Evolutionary conservation across 768 basidiomycete species (phyloP).

Genomic region (Boletellus sp.): DNA sequence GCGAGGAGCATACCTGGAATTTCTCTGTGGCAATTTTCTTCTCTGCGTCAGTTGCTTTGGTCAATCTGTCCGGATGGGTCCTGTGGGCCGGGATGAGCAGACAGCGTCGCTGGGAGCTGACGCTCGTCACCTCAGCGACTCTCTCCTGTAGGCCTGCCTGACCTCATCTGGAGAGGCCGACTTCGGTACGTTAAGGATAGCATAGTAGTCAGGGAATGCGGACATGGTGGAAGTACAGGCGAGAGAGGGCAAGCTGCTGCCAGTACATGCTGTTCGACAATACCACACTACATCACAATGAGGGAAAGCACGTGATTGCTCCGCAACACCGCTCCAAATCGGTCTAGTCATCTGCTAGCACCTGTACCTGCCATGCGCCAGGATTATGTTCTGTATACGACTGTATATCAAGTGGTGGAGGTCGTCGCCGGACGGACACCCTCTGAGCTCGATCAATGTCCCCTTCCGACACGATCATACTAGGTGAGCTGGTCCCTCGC

Average conservation of each 20-base stretch:
- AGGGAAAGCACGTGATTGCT: conserved; percentile 18
- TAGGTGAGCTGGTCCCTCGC: conserved; percentile 30
- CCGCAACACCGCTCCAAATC: not conserved
- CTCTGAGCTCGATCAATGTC: conserved; percentile 17
- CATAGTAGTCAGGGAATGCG: conserved; percentile 78
- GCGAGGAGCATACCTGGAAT: conserved; percentile 60
- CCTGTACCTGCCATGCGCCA: conserved; percentile 8
- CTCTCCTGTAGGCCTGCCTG: conserved; percentile 73
- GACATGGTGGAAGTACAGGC: conserved; percentile 48
- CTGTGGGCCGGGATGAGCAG: conserved; percentile 37
- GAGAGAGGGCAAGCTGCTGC: conserved; percentile 3
- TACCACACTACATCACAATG: not conserved
- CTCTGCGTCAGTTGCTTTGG: conserved; percentile 66
- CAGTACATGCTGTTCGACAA: conserved; percentile 10
- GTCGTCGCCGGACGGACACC: conserved; percentile 39
- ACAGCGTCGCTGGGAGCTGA: not conserved
- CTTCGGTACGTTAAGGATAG: conserved; percentile 50
- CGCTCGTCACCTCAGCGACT: conserved; percentile 59
- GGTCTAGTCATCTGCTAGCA: conserved; percentile 15
- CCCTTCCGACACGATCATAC: conserved; percentile 10
- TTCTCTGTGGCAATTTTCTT: conserved; percentile 73
- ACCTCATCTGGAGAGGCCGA: conserved; percentile 68
- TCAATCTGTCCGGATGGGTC: conserved; percentile 86
- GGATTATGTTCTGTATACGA: conserved; percentile 7
- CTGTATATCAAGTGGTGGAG: conserved; percentile 36